phyloP scores from a whole-genome alignment of 2,329 filamentous ascomycete species.

The Exophiala xenobiotica region DNA sequence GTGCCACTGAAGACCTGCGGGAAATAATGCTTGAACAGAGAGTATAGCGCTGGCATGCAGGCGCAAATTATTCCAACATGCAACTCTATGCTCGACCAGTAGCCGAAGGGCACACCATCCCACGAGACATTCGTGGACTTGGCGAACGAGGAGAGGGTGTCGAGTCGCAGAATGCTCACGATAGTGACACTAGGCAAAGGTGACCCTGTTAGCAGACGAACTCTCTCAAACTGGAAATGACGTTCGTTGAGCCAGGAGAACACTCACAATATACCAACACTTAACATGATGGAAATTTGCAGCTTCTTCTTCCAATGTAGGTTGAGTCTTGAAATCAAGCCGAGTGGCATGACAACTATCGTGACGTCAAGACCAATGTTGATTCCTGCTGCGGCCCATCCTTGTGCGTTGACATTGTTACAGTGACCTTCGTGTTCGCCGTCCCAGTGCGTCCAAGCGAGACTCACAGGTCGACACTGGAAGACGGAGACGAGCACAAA shows the following conservation, averaged over 20 bases:
- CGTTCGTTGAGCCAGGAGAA: background rate
- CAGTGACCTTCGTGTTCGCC: conserved; percentile 50
- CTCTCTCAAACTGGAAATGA: background rate
- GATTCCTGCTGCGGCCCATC: conserved; percentile 54
- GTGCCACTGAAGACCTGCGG: conserved; percentile 15
- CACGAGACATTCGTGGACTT: conserved; percentile 35
- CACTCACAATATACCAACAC: conserved; percentile 47
- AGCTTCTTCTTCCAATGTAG: conserved; percentile 45
- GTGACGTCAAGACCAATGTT: conserved; percentile 55
- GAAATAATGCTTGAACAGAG: conserved; percentile 30
- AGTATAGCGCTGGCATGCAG: conserved; percentile 43
- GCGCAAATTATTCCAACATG: conserved; percentile 48
- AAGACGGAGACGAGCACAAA: conserved; percentile 40
- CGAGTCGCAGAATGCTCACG: conserved; percentile 46
- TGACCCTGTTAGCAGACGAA: background rate
- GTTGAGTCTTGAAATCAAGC: conserved; percentile 39
- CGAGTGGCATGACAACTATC: conserved; percentile 54
- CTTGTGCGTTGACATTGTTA: conserved; percentile 50
- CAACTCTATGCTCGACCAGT: conserved; percentile 46
- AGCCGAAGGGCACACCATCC: conserved; percentile 42
- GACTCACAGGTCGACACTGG: conserved; percentile 40
- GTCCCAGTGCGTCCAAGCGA: conserved; percentile 55
- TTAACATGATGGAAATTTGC: conserved; percentile 53
- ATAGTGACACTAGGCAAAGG: conserved; percentile 41
- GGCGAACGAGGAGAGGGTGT: conserved; percentile 45